Conservation (phyloP, 495 filamentous ascomycete genomes). For the Trichoderma gamsii region DNA sequence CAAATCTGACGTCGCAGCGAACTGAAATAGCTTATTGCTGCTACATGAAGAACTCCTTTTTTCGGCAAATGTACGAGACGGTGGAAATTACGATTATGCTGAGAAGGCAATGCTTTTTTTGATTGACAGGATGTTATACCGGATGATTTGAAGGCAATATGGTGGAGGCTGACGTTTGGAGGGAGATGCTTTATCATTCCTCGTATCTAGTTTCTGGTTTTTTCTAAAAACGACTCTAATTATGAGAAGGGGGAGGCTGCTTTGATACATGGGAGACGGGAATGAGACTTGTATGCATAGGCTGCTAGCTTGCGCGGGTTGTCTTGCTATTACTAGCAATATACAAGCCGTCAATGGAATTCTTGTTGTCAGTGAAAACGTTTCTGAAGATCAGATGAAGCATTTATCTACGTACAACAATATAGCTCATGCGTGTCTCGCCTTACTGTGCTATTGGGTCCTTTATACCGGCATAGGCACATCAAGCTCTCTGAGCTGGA, state of each 20-base stretch:
- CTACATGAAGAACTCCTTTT: background rate
- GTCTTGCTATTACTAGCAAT: background rate
- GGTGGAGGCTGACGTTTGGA: no score
- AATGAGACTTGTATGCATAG: no score
- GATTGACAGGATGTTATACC: no score
- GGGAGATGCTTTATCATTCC: background rate
- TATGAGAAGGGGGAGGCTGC: background rate
- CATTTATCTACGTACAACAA: no score
- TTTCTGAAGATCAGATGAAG: no score
- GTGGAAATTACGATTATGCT: no score
- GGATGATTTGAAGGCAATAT: no score
- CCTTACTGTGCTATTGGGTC: no score
- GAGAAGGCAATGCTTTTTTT: no score
- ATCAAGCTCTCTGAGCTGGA: background rate
- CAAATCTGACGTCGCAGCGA: background rate
- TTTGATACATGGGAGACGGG: background rate
- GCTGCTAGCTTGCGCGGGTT: background rate
- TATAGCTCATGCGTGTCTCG: no score
- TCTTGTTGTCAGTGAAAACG: no score
- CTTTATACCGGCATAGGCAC: background rate
- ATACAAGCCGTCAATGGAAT: no score
- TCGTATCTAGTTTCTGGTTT: background rate
- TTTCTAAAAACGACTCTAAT: background rate
- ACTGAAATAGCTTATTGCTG: background rate
- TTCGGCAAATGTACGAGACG: background rate